These are phyloP conservation scores for Lactuca saligna DNA, from an alignment of 129 eudicot species.

Conservation along the genomic window DNA sequence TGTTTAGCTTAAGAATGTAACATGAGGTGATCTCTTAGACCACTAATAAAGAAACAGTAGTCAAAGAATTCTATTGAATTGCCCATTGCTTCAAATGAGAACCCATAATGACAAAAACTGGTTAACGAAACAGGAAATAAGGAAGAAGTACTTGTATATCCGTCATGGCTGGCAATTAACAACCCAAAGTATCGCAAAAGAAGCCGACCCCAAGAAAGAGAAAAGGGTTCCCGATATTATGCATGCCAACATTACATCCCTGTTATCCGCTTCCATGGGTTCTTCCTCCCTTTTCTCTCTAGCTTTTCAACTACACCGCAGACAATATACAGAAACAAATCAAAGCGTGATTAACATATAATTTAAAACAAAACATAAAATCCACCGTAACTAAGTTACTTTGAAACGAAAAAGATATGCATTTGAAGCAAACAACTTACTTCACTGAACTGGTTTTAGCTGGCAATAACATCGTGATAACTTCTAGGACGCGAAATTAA, in stretches of 20 bases:
- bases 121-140: background rate
- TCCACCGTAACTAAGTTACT: background rate
- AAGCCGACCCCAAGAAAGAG: too few species aligned
- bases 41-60: slow-evolving; percentile 15
- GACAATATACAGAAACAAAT: slow-evolving; percentile 10
- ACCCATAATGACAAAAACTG: background rate
- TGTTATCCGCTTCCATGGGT: slow-evolving; percentile 66
- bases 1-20: too few species aligned
- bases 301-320: slow-evolving; percentile 41
- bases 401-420: background rate
- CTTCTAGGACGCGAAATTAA: slow-evolving; percentile 27
- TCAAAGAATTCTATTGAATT: background rate
- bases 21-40: too few species aligned
- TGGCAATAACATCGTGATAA: slow-evolving; percentile 24
- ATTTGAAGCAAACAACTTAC: slow-evolving; percentile 28
- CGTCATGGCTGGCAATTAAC: slow-evolving; percentile 99
- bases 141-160: slow-evolving; percentile 62
- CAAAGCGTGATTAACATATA: background rate
- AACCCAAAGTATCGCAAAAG: too few species aligned
- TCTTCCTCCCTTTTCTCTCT: slow-evolving; percentile 33
- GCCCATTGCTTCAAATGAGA: slow-evolving; percentile 11
- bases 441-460: slow-evolving; percentile 36
- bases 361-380: slow-evolving; percentile 6
- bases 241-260: slow-evolving; percentile 57
- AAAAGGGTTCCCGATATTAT: too few species aligned